Conservation (phyloP, 371 early-diverging fungal species). For the Apophysomyces sp. region DNA sequence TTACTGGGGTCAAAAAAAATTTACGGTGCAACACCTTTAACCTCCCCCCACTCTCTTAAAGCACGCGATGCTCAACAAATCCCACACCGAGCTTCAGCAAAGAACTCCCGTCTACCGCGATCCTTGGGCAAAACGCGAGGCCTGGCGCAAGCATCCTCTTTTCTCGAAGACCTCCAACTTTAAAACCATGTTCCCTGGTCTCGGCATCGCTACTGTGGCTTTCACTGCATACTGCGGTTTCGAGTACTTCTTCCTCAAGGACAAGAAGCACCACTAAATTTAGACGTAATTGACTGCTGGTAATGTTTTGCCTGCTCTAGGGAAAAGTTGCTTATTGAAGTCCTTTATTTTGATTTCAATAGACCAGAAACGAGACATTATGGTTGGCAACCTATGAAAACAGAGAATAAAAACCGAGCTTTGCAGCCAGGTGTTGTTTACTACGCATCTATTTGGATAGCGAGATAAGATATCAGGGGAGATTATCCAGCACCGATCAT, state of each 20-base stretch:
- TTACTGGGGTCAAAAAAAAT: no score
- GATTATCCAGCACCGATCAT: no score
- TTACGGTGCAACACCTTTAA: neutral
- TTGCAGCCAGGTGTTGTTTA: no score
- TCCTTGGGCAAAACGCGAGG: constrained; percentile 87
- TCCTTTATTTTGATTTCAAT: no score
- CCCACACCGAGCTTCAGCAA: constrained; percentile 42
- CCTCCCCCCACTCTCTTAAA: neutral
- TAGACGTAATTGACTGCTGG: neutral
- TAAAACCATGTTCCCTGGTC: constrained; percentile 78
- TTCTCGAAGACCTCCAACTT: constrained; percentile 66
- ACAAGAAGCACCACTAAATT: constrained; percentile 45
- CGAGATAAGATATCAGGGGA: no score
- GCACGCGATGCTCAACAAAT: constrained; percentile 21
- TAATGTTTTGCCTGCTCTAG: no score
- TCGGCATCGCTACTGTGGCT: constrained; percentile 79
- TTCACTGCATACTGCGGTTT: constrained; percentile 79
- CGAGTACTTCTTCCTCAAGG: constrained; percentile 64
- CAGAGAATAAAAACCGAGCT: no score
- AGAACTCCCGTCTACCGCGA: constrained; percentile 50
- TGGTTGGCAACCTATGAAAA: no score
- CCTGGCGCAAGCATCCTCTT: constrained; percentile 82
- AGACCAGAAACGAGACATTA: no score
- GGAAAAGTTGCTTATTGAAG: no score
- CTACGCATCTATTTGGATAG: no score